Base-by-base conservation (phyloP, 1,284 basidiomycete species). In the Cutaneotrichosporon sp. region DNA sequence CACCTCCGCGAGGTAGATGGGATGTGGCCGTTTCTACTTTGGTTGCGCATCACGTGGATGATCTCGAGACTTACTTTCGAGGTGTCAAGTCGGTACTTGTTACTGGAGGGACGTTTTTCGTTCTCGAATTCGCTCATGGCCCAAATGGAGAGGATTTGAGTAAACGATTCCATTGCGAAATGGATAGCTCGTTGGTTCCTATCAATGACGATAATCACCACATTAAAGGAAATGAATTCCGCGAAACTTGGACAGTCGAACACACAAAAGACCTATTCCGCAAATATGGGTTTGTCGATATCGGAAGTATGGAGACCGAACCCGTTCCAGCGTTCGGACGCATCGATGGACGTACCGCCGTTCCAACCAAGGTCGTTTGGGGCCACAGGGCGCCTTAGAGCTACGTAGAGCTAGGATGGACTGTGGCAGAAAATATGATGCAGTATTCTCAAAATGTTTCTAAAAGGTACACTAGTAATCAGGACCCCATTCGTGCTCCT, bases 41-140 rank as follows among this genome's bases (percentile, higher is more conserved):
- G 7, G 75, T 78, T 11, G 52, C 75, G 51, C 76, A 78, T 62
- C 76, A 78, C 60, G 73, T 78, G 0, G 73, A 74, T 50, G 68
- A 73, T 52, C 50, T 72, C 5, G 58, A 59, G 13, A 34, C 49
- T 4, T 72, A 76, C 64, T 67, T 76, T 60, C n/a, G 49, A 4
- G 76, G 75, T 34, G 42, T 70, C 4, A 47, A 56, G 34, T 63
- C 64, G 4, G 40, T 78, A 22, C 42, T 78, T 18, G 57, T 47
- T 26, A 36, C 56, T 0, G 76, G 72, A 1, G 75, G 74, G 38
- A 71, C 65, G 65, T 40, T 76, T 7, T 71, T 75, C 16, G 58
- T 75, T 21, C 70, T 72, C 13, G 76, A 78, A 58, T 76, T 78
- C 14, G 58, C 52, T 21, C 55, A 64, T 21, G 50, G 22, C 1